Base-by-base conservation (phyloP, 2,329 filamentous ascomycete genomes). In the Aureobasidium uvarum region DNA sequence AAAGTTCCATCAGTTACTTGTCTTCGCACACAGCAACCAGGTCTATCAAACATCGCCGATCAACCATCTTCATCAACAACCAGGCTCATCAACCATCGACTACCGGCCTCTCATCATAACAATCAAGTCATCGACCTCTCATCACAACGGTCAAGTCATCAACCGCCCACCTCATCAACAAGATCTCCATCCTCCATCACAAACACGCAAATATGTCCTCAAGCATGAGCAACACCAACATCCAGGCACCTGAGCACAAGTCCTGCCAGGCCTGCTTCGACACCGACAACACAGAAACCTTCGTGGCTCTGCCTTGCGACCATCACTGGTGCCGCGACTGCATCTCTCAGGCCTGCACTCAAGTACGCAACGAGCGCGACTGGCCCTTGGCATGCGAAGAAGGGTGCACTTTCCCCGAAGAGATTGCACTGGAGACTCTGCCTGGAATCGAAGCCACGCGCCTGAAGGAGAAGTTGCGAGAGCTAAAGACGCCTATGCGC, bases 261-360 rank as follows among this genome's bases (percentile, higher is more conserved):
- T 5, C n/a, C 1, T 48, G 56, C 8, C 43, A 39, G 18, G 33
- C 8, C 18, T 62, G 58, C 36, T 5, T 20, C 50, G n/a, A 36
- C 20, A 41, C 0, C 6, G 2, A 20, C 3, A 46, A 51, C 3
- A n/a, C 18, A 20, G n/a, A 62, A 16, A 38, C n/a, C 2, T n/a
- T 62, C 5, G 25, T 51, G 11, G 7, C 7, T 1, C 33, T 62
- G 31, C 58, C 58, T 14, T 62, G 58, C 13, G 31, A 23, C 58
- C 58, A 62, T 8, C 28, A 23, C 16, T 62, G 58, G 58, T 62
- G 58, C 41, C 31, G 5, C 2, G 45, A 36, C 16, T 62, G 58
- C 45, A 16, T 62, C 2, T 18, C 14, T 7, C 58, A 33, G 13
- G 58, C n/a, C 20, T 62, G 45, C 45, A 14, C 43, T 14, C 8